phyloP scores from a whole-genome alignment of 2,329 filamentous ascomycete genomes.

The Chaetomiaceae sp. region DNA sequence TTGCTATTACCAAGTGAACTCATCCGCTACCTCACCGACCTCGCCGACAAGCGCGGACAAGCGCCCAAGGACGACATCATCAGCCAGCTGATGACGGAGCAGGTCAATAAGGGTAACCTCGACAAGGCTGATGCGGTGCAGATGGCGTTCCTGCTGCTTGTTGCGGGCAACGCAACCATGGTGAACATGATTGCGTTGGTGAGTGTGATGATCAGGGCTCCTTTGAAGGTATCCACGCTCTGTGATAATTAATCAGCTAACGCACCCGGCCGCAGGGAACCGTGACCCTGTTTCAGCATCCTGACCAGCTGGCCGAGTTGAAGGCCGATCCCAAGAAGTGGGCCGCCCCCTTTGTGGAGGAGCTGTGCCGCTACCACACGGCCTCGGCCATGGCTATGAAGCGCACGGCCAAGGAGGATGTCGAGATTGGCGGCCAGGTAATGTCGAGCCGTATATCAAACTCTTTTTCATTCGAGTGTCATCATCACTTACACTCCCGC shows the following conservation, averaged over 20 bases:
- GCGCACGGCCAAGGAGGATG: slow-evolving; percentile 43
- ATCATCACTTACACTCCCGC: background rate
- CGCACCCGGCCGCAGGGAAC: slow-evolving; percentile 35
- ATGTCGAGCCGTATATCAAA: no score
- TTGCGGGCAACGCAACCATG: slow-evolving; percentile 49
- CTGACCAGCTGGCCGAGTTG: slow-evolving; percentile 38
- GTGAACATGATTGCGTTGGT: slow-evolving; percentile 47
- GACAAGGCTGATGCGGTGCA: slow-evolving; percentile 40
- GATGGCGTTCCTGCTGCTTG: slow-evolving; percentile 46
- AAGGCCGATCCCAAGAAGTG: slow-evolving; percentile 33
- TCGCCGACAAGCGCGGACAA: slow-evolving; percentile 38
- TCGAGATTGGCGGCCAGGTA: slow-evolving; percentile 40
- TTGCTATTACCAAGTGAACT: no score
- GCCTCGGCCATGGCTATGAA: slow-evolving; percentile 44
- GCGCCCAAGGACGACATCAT: slow-evolving; percentile 42
- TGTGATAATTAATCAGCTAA: background rate
- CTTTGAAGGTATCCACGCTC: no score
- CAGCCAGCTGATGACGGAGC: slow-evolving; percentile 39
- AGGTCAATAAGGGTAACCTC: slow-evolving; percentile 37
- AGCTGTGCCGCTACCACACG: slow-evolving; percentile 46
- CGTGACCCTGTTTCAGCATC: slow-evolving; percentile 40
- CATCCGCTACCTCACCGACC: slow-evolving; percentile 39
- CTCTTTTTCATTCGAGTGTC: background rate
- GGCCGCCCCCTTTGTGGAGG: slow-evolving; percentile 39
- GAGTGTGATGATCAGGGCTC: no score